phyloP scores from a whole-genome alignment of 768 basidiomycete species.

The Punctularia strigosozonata region DNA sequence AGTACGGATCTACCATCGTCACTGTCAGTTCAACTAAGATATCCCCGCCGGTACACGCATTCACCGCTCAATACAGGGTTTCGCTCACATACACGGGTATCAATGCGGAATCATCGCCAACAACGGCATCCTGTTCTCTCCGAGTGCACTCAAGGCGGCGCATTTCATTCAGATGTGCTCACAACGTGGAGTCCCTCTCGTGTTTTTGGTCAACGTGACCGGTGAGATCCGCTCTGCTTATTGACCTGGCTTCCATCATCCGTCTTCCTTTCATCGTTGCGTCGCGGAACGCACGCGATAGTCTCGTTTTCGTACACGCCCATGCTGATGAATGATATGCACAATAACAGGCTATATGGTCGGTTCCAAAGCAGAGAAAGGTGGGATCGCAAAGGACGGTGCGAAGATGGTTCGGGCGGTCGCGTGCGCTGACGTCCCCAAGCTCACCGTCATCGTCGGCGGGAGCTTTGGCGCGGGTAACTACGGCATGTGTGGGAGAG shows the following conservation, averaged over 20 bases:
- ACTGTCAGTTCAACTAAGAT: slow-evolving; percentile 39
- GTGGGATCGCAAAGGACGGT: slow-evolving; percentile 91
- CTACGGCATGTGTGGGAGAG: slow-evolving; percentile 91
- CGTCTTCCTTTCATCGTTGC: background rate
- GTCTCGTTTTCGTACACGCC: too few relatives aligned
- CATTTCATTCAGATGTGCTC: slow-evolving; percentile 94
- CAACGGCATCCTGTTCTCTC: slow-evolving; percentile 91
- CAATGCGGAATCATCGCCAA: slow-evolving; percentile 89
- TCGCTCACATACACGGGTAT: slow-evolving; percentile 80
- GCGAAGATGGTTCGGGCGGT: slow-evolving; percentile 97
- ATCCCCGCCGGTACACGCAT: slow-evolving; percentile 1
- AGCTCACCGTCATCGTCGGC: slow-evolving; percentile 86
- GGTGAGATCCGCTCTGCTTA: slow-evolving; percentile 24
- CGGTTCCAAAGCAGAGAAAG: slow-evolving; percentile 87
- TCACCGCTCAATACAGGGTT: slow-evolving; percentile 38
- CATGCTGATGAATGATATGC: slow-evolving; percentile 4
- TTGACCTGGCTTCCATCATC: background rate
- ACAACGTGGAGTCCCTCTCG: slow-evolving; percentile 76
- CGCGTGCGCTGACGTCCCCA: slow-evolving; percentile 88
- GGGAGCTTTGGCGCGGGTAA: slow-evolving; percentile 94
- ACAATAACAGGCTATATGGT: slow-evolving; percentile 97
- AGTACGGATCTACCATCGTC: slow-evolving; percentile 84
- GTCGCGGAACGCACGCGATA: too few relatives aligned
- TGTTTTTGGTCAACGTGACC: slow-evolving; percentile 95
- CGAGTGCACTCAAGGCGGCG: slow-evolving; percentile 86